Evolutionary conservation across 2,329 filamentous ascomycete species (phyloP), one percentile per base, ranked within the genome.

Genomic region (Microdochium trichocladiopsis): DNA sequence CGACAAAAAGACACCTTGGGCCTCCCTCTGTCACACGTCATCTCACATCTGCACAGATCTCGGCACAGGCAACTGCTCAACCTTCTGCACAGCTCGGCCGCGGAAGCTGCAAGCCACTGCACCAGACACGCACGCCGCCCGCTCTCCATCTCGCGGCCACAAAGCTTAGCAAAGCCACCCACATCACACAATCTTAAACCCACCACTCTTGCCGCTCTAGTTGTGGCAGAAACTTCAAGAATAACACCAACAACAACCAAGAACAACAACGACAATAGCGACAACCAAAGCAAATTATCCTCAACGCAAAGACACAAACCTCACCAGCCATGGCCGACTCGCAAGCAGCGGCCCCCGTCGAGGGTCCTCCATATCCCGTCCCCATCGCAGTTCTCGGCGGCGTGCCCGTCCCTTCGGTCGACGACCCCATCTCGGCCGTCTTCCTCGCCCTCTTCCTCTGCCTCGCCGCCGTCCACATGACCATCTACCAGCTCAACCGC

Each of bases 341-440:
- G 22, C 56, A 60, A 51, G 54, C 55, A 49, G 55, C 54, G 8
- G 53, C 50, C 4, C 53, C 55, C 25, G 57, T 47, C 8, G n/a
- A 57, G 10, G 65, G 65, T 2, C 67, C 68, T 6, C 74, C 73
- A 2, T 77, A 75, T 52, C 58, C 65, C 4, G 72, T 75, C 2
- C 62, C 57, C 12, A 67, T 60, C 12, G 82, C 84, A 43, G 61
- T 64, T 16, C 66, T 84, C 18, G 85, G 86, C 53, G 80, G 83
- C 23, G 58, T 69, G 8, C 87, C 88, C 2, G 78, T 73, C 1
- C 62, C 74, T 3, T 56, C 62, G 2, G 69, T 86, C 56, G 88
- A 92, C 64, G 74, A 84, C 8, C 84, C 87, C 36, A 75, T 90
- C 63, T 80, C 74, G 55, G 74, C 77, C 50, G 77, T 88, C 52